Percentiles rank a stretch among this genome's conserved stretches.
These are phyloP conservation scores for Clonostachys rhizophaga DNA, from an alignment of 2,329 filamentous ascomycete genomes.

Conservation along the genomic window DNA sequence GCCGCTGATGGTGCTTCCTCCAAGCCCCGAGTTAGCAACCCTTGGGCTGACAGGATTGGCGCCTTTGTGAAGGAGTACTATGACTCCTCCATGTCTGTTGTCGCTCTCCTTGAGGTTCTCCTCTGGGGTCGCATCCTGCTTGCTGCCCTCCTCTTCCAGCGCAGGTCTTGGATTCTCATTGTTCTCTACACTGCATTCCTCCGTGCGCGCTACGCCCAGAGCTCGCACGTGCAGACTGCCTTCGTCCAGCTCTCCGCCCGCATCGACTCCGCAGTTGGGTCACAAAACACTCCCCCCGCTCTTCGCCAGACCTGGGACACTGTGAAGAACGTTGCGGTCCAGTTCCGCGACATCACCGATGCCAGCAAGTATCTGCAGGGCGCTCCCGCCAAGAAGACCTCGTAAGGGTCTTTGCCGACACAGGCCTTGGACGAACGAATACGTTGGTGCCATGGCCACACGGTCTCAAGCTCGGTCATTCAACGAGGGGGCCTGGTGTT, in stretches of 20 bases:
- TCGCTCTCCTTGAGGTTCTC: conserved; percentile 80
- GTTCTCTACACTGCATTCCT: conserved; percentile 87
- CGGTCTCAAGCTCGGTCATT: too few species aligned
- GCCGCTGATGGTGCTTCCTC: conserved; percentile 54
- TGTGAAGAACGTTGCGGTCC: conserved; percentile 67
- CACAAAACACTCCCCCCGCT: conserved; percentile 79
- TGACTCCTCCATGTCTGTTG: conserved; percentile 90
- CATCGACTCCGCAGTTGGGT: conserved; percentile 76
- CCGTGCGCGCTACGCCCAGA: conserved; percentile 84
- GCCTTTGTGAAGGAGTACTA: conserved; percentile 98
- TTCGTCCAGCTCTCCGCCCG: conserved; percentile 69
- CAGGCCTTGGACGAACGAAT: not conserved
- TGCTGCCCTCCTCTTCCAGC: conserved; percentile 81
- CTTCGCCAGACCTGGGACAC: conserved; percentile 76
- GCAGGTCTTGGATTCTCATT: conserved; percentile 85
- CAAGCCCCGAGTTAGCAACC: conserved; percentile 42
- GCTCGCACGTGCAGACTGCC: conserved; percentile 83
- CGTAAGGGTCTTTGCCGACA: conserved; percentile 18
- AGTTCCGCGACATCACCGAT: conserved; percentile 78
- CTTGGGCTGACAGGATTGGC: conserved; percentile 77
- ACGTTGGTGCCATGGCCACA: too few species aligned
- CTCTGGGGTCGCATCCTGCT: conserved; percentile 81
- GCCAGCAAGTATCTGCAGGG: conserved; percentile 66
- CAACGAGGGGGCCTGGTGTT: too few species aligned
- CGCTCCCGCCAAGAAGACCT: conserved; percentile 42